Base-by-base conservation (phyloP, 1,284 basidiomycete species). In the Trichosporon ovoides region DNA sequence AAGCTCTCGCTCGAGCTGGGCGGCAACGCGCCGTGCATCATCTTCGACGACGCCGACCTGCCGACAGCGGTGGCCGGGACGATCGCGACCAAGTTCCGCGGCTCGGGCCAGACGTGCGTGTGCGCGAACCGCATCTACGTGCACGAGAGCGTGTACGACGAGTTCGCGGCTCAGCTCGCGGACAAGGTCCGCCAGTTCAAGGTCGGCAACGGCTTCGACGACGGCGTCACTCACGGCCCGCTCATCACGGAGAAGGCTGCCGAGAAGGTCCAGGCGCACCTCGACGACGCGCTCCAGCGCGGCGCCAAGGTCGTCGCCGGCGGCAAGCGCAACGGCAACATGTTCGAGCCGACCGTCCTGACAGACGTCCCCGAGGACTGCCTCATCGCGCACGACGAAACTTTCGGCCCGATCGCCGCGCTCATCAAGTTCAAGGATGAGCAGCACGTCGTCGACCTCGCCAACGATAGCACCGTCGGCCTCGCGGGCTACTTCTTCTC, bases 21-120 rank as follows among this genome's bases (percentile, higher is more conserved):
- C 40, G 74, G 73, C 28, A 76, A 76, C 52, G 74, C 74, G 11
- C 74, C 74, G 7, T 57, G 75, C 33, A 76, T 76, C 61, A 91
- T 99, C 9, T 98, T 99, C 72, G 89, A 93, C 61, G 96, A 98
- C 70, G 94, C 94, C 0, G 87, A 98, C 72, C 83, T 99, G 54
- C 89, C 93, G 61, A 86, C 87, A 55, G 96, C 96, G 24, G 90
- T 98, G n/a, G 86, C 87, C 63, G 88, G 92, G 81, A 90, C 90
- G 5, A 83, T 96, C 62, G 71, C 83, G 1, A 90, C 85, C 83
- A 99, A 99, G 79, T 98, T 98, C 85, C 85, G 96, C 51, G 82
- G 82, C 24, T 87, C 85, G 16, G 95, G 95, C 2, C 96, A 99
- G 78, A 95, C 94, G 3, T 82, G 74, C 43, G 73, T 76, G n/a